Evolutionary conservation across 176 grass and related monocot species (phyloP), one percentile per base, ranked within the genome.

Genomic region (Triticum timopheevii): DNA sequence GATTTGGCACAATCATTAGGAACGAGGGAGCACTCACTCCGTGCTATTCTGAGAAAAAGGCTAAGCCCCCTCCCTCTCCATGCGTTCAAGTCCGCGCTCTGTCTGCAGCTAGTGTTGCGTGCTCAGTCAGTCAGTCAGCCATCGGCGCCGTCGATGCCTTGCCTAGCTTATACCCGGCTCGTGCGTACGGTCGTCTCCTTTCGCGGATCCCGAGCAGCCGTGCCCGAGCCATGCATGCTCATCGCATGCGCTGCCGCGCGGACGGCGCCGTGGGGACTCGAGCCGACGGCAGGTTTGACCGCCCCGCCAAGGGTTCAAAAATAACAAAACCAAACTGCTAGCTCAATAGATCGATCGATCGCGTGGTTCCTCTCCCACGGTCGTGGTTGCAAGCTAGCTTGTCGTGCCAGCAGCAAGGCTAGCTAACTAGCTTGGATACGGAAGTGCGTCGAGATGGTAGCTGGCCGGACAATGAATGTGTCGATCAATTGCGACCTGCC

Each of bases 1-100:
- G 89, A 93, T 91, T 93, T 89, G 86, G 80, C 83, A 93, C 92
- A 93, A 93, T 93, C 92, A 93, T 93, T 93, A 91, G 89, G 77
- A 84, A 83, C 83, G 89, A 89, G 89, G 92, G 38, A 79, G 92
- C 66, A 83, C 83, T 86, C 83, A 77, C 83, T 84, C 39, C 86
- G 74, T 91, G 86, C 92, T 74, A 91, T 91, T 89, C 86, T 80
- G 59, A 86, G 86, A 34, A 91, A 86, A 83, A 76, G 65, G 59
- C 68, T 73, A 27, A 30, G 61, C 58, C 24, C 16, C 3, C 42
- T 27, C 8, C 67, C 67, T 59, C 19, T 59, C 56, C 20, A 1
- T 59, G 13, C n/a, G 70, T 24, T 40, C 78, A 28, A 19, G 15
- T 40, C 77, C 35, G 78, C 34, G 68, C 59, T 36, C 7, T 59